Conservation (phyloP, 768 basidiomycete species). For the Glaciozyma martinii region DNA sequence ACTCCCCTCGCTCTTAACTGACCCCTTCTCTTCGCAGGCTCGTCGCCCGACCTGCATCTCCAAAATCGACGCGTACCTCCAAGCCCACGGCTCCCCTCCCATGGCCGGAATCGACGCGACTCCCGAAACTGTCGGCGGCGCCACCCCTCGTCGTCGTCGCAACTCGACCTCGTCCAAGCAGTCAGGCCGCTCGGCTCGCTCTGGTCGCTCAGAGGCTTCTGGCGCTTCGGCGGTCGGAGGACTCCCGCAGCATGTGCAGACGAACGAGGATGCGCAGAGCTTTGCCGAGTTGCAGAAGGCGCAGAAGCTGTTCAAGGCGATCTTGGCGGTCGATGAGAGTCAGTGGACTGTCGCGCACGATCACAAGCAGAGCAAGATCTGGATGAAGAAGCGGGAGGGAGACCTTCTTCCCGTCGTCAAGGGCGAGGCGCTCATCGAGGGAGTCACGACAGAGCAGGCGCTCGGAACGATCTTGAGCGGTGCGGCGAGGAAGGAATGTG, state of each 20-base stretch:
- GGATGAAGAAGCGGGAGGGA: slow-evolving; percentile 1
- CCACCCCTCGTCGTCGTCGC: background rate
- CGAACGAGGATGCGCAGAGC: slow-evolving; percentile 1
- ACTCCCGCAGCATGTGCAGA: slow-evolving; percentile 19
- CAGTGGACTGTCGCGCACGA: slow-evolving; percentile 17
- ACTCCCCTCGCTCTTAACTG: background rate
- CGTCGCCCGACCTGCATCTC: slow-evolving; percentile 25
- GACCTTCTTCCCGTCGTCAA: slow-evolving; percentile 18
- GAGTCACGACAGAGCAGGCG: slow-evolving; percentile 28
- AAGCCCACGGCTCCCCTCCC: slow-evolving; percentile 20
- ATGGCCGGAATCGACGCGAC: background rate
- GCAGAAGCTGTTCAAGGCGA: slow-evolving; percentile 13
- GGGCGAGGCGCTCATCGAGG: slow-evolving; percentile 19
- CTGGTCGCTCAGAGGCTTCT: background rate
- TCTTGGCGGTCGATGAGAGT: slow-evolving; percentile 10
- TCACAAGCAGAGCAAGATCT: slow-evolving; percentile 12
- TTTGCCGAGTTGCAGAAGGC: slow-evolving; percentile 15
- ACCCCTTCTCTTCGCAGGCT: background rate
- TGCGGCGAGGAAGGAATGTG: slow-evolving; percentile 26
- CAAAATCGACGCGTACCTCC: slow-evolving; percentile 23
- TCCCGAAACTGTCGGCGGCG: background rate
- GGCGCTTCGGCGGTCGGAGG: slow-evolving; percentile 2
- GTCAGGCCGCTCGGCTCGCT: background rate
- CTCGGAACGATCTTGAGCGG: slow-evolving; percentile 20
- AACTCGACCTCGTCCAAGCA: slow-evolving; percentile 8